A percentile compares a stretch with the other conserved stretches of the same genome.
Evolutionary conservation across 2,329 filamentous ascomycete genomes (phyloP).

Genomic region (Lecanosticta acicola): DNA sequence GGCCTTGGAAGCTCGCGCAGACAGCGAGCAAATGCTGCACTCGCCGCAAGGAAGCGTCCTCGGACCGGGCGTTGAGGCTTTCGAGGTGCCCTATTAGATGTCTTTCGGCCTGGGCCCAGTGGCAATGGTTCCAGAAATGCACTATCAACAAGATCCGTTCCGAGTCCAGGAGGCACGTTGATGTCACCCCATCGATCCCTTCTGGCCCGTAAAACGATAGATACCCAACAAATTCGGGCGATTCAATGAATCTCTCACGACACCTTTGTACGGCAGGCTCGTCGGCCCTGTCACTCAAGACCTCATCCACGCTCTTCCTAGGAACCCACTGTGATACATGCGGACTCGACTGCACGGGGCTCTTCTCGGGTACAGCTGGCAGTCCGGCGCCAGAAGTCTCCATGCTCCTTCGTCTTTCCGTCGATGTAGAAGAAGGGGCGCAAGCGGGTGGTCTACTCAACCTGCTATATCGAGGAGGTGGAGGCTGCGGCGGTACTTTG

Average conservation of each 20-base stretch:
- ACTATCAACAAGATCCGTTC: slow-evolving; percentile 14
- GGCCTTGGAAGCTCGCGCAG: slow-evolving; percentile 20
- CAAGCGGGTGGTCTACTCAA: background rate
- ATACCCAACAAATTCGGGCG: slow-evolving; percentile 3
- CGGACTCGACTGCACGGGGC: background rate
- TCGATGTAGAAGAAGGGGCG: background rate
- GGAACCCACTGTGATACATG: background rate
- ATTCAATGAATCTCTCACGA: background rate
- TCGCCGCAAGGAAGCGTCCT: background rate
- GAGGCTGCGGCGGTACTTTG: background rate
- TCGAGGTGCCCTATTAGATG: slow-evolving; percentile 6
- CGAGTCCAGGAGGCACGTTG: slow-evolving; percentile 3
- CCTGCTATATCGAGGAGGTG: background rate
- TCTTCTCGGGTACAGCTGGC: background rate
- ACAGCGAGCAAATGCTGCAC: slow-evolving; percentile 21
- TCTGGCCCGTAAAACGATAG: slow-evolving; percentile 1
- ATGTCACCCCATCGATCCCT: slow-evolving; percentile 1
- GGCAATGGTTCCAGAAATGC: slow-evolving; percentile 12
- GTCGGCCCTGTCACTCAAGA: background rate
- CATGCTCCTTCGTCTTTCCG: background rate
- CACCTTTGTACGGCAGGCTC: background rate
- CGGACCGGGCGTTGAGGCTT: background rate
- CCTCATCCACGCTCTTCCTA: background rate
- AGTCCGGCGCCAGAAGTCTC: background rate
- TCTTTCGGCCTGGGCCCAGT: slow-evolving; percentile 14